Evolutionary conservation across 768 basidiomycete species (phyloP).

Genomic region (Russula ochroleuca): DNA sequence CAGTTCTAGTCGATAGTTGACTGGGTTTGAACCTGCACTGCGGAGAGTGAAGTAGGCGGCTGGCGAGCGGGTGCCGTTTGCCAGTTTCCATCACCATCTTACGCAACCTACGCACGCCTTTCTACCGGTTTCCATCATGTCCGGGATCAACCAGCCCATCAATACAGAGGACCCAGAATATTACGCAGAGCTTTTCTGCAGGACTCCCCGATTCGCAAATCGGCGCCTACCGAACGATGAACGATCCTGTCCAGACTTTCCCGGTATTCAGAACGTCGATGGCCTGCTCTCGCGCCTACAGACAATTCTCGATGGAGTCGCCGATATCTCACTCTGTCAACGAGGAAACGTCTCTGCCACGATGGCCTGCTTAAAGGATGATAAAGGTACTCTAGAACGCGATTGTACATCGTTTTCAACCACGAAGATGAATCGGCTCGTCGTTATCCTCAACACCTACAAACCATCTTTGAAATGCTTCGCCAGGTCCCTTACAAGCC

Average conservation of each 20-base stretch:
- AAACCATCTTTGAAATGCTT: neutral
- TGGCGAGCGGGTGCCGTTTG: no score
- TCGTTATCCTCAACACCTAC: neutral
- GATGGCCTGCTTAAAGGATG: neutral
- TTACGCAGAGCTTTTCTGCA: neutral
- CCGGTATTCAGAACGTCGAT: neutral
- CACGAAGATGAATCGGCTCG: neutral
- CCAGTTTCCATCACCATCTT: no score
- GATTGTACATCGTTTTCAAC: neutral
- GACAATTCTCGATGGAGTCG: neutral
- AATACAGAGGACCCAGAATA: neutral
- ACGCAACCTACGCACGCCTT: no score
- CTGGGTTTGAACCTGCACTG: no score
- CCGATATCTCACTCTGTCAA: neutral
- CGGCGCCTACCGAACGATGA: neutral
- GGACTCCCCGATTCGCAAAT: neutral
- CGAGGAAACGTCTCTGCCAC: neutral
- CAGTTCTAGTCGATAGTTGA: no score
- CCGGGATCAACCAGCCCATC: no score
- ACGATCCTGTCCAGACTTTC: neutral
- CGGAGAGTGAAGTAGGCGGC: no score
- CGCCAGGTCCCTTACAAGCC: neutral
- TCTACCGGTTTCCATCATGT: neutral
- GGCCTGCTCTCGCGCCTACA: neutral
- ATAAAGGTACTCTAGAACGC: neutral